Evolutionary conservation across 2,329 filamentous ascomycete species (phyloP).

Genomic region (Dothiorella sarmentorum): DNA sequence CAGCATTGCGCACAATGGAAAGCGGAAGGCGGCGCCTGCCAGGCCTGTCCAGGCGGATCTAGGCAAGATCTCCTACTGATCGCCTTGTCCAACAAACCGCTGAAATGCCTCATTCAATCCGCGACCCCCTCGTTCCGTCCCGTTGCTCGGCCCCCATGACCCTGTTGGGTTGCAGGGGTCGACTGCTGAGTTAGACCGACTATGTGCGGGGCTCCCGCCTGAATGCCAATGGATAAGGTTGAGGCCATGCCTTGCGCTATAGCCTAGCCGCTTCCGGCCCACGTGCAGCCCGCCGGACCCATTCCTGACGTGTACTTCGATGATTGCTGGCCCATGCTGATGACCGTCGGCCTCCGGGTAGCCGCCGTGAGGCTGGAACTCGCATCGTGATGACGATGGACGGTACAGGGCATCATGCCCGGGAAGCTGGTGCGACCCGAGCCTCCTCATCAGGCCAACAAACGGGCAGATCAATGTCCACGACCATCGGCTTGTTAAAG

Average conservation of each 20-base stretch:
- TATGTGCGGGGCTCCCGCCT: not conserved
- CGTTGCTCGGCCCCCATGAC: constrained; percentile 1
- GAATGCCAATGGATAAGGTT: constrained; percentile 9
- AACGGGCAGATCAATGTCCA: constrained; percentile 68
- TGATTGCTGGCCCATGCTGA: constrained; percentile 10
- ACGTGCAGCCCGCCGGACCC: constrained; percentile 5
- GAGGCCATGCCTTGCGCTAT: not conserved
- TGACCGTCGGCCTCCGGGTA: not conserved
- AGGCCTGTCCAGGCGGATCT: constrained; percentile 11
- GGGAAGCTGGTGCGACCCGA: not conserved
- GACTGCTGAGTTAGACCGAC: constrained; percentile 8
- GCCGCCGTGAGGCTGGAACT: not conserved
- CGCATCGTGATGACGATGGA: constrained; percentile 2
- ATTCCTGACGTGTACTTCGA: constrained; percentile 12
- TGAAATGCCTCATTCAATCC: constrained; percentile 11
- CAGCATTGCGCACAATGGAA: constrained; percentile 15
- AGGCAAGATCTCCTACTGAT: constrained; percentile 16
- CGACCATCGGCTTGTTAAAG: constrained; percentile 78
- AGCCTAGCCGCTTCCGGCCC: not conserved
- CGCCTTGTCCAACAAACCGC: constrained; percentile 6
- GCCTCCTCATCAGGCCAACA: not conserved
- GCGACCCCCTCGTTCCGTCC: constrained; percentile 5
- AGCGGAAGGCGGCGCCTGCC: not conserved
- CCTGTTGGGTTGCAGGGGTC: not conserved
- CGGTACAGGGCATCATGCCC: not conserved